These are phyloP conservation scores for Botryotinia convoluta DNA, from an alignment of 2,329 filamentous ascomycete species.

Conservation along the genomic window DNA sequence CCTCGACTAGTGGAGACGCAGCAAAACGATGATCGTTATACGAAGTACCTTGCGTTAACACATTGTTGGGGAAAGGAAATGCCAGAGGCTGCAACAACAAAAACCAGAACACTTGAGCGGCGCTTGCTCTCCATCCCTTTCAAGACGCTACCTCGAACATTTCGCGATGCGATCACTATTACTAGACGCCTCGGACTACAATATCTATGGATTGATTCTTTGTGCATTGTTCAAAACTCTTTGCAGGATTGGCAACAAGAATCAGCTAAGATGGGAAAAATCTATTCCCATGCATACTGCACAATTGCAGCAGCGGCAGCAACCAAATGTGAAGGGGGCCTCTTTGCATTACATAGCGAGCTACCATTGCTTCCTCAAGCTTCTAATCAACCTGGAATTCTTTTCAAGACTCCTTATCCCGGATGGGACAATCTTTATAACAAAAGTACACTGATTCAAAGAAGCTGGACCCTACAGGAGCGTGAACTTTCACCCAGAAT, in stretches of 20 bases:
- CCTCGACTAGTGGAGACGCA: conserved; percentile 18
- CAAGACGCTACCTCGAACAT: conserved; percentile 10
- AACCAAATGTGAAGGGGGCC: conserved; percentile 4
- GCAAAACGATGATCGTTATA: not conserved
- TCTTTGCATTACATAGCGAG: conserved; percentile 16
- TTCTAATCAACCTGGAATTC: not conserved
- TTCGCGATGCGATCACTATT: conserved; percentile 17
- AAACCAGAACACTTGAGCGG: conserved; percentile 5
- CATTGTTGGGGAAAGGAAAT: conserved; percentile 22
- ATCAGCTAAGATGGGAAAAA: conserved; percentile 24
- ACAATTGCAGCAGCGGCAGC: conserved; percentile 23
- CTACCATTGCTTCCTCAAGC: not conserved
- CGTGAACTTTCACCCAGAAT: conserved; percentile 22
- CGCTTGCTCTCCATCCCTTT: conserved; percentile 19
- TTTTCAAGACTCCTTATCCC: not conserved
- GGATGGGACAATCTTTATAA: conserved; percentile 17
- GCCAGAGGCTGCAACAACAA: conserved; percentile 20
- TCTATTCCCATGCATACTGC: conserved; percentile 24
- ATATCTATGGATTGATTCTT: conserved; percentile 18
- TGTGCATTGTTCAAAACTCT: conserved; percentile 19
- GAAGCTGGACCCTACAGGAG: conserved; percentile 30
- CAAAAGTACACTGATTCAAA: conserved; percentile 15
- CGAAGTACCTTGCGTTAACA: conserved; percentile 19
- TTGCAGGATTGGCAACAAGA: conserved; percentile 27
- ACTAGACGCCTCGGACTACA: conserved; percentile 15